These are phyloP conservation scores for Heliophila coronopifolia DNA, from an alignment of 441 rosid species.

Conservation along the genomic window DNA sequence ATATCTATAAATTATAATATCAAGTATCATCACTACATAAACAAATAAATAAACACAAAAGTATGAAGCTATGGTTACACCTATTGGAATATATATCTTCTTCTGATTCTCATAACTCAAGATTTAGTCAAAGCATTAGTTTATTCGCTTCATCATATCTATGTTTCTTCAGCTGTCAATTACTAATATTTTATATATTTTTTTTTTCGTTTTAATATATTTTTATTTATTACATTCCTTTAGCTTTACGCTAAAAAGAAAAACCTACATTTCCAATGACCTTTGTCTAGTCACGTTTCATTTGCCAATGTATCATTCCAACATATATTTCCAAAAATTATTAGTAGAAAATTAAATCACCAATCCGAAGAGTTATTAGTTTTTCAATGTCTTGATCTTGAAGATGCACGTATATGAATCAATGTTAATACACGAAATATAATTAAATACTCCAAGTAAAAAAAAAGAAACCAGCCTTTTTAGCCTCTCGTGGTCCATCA, in stretches of 20 bases:
- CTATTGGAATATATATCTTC: slow-evolving; percentile 19
- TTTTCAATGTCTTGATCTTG: background rate
- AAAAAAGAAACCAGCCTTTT: background rate
- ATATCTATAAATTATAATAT: background rate
- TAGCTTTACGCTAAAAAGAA: slow-evolving; percentile 15
- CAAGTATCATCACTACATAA: background rate
- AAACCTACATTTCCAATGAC: slow-evolving; percentile 25
- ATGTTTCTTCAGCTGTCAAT: slow-evolving; percentile 15
- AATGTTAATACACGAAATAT: background rate
- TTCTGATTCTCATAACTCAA: background rate
- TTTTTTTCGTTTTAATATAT: background rate
- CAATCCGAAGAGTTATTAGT: background rate
- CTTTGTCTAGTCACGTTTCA: slow-evolving; percentile 25
- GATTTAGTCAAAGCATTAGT: slow-evolving; percentile 27
- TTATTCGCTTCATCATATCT: slow-evolving; percentile 28
- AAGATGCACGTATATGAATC: background rate
- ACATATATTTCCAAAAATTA: background rate
- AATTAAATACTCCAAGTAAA: no score
- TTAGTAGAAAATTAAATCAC: slow-evolving; percentile 3
- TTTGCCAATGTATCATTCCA: background rate
- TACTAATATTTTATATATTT: background rate
- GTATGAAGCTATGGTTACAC: background rate
- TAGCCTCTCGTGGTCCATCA: slow-evolving; percentile 24
- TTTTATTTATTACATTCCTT: slow-evolving; percentile 2
- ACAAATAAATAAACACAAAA: background rate